A percentile compares a stretch with the other conserved stretches of the same genome.
Conservation (phyloP, 139 green algal species). For the Raphidocelis subcapitata region DNA sequence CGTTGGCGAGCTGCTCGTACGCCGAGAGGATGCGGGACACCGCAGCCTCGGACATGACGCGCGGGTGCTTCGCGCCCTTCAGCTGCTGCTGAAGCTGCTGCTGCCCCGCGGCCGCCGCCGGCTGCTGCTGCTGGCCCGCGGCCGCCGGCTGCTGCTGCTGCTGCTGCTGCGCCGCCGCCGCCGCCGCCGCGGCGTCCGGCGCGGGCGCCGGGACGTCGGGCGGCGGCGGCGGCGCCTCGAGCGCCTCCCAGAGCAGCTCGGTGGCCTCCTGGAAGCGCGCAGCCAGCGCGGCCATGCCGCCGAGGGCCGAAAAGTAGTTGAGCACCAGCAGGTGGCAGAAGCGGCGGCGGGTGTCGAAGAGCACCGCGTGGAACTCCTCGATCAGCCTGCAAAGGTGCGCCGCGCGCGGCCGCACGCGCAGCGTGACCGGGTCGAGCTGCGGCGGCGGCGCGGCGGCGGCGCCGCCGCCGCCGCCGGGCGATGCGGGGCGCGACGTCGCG, state of each 20-base stretch:
- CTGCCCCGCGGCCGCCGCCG: background rate
- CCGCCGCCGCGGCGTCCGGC: constrained; percentile 9
- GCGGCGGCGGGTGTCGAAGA: constrained; percentile 79
- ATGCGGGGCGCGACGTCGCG: background rate
- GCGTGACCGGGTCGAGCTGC: background rate
- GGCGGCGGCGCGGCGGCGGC: background rate
- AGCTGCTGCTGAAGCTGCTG: too few species aligned
- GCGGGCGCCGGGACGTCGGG: too few species aligned
- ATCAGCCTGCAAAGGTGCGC: constrained; percentile 43
- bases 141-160: background rate
- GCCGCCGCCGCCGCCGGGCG: background rate
- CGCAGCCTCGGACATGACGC: constrained; percentile 40
- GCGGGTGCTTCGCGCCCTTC: constrained; percentile 30
- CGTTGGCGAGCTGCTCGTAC: constrained; percentile 65
- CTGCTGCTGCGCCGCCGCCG: background rate
- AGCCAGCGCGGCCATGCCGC: constrained; percentile 37
- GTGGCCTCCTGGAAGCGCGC: constrained; percentile 22
- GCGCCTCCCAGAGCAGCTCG: constrained; percentile 26
- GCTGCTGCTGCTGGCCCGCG: background rate
- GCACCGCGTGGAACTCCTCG: constrained; percentile 67
- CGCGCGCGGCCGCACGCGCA: background rate
- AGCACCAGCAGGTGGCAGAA: constrained; percentile 83
- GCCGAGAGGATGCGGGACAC: constrained; percentile 40
- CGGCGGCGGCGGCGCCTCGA: too few species aligned
- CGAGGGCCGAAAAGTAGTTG: constrained; percentile 71